Base-by-base conservation (phyloP, 192 early-diverging fungal species). In the Coemansia sp. region DNA sequence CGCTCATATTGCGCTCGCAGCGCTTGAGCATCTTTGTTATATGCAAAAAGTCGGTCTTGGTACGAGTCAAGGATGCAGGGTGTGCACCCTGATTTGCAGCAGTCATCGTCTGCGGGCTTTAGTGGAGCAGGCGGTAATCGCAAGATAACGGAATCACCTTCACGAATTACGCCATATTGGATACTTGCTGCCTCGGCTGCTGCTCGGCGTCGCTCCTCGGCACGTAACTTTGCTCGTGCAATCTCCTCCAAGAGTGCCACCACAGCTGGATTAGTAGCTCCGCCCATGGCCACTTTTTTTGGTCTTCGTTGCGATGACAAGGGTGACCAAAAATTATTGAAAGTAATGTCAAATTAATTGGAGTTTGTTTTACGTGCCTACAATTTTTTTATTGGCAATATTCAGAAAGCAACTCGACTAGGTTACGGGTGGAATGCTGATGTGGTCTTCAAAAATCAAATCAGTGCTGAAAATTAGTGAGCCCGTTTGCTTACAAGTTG, bases 21-120 rank as follows among this genome's bases (percentile, higher is more conserved):
- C 24, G 27, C 50, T 13, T 34, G 33, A 1, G 68, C 66, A 2
- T 41, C 52, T 3, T 44, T 13, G 9, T 60, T 12, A 39, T 85
- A 52, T 29, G 63, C 69, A 12, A 31, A 38, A 0, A 78, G 53
- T 3, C 71, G 67, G 5, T 77, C 83, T 18, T 58, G 58, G 57
- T 81, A 85, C 16, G 76, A 75, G 53, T 82, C 80, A 55, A 78
- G 44, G 20, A 85, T 78, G 44, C 83, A 85, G 24, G 83, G 83
- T 27, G 78, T 82, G 72, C 83, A 85, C 13, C 83, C 78, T 0
- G 72, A 74, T 38, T 71, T 49, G 66, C 83, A 85, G 80, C 83
- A 85, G 16, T 85, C 83, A 3, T 68, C 68, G 29, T 68, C 34
- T 0, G 33, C n/a, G 6, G 83, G 83, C 63, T 61, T 62, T 24